phyloP scores from a whole-genome alignment of 2,329 filamentous ascomycete genomes.

The Aureobasidium sp. region DNA sequence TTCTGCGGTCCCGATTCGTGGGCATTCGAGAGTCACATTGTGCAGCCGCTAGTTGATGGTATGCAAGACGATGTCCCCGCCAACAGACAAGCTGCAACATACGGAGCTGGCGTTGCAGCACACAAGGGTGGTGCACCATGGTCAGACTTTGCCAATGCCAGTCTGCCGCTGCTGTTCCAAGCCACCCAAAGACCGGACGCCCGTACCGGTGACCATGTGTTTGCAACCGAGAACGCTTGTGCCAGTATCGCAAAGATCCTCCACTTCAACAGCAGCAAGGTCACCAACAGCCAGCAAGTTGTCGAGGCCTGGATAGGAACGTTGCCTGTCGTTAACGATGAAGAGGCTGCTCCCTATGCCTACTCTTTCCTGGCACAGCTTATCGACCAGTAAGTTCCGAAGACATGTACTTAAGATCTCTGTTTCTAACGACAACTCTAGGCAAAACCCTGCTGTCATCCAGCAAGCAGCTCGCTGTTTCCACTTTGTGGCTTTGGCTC shows the following conservation, averaged over 20 bases:
- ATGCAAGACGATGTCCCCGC: constrained; percentile 80
- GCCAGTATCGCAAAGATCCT: constrained; percentile 95
- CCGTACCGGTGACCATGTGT: constrained; percentile 85
- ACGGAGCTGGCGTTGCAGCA: constrained; percentile 90
- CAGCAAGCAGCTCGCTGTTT: constrained; percentile 75
- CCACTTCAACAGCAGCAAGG: constrained; percentile 73
- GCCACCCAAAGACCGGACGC: constrained; percentile 74
- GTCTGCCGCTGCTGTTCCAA: constrained; percentile 75
- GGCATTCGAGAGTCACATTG: constrained; percentile 77
- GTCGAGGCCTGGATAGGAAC: constrained; percentile 84
- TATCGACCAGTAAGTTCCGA: constrained; percentile 79
- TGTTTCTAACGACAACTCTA: constrained; percentile 35
- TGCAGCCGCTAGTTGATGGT: constrained; percentile 76
- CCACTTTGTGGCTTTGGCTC: constrained; percentile 73
- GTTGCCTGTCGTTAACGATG: constrained; percentile 85
- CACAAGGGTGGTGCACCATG: constrained; percentile 83
- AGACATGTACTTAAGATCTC: neutral
- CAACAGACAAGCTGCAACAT: constrained; percentile 90
- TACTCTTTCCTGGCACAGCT: constrained; percentile 87
- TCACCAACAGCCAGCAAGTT: constrained; percentile 67
- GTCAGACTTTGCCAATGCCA: constrained; percentile 76
- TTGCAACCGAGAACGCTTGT: constrained; percentile 94
- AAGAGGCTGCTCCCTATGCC: constrained; percentile 93
- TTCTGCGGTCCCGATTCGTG: constrained; percentile 88
- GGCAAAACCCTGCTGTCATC: constrained; percentile 76